Base-by-base conservation (phyloP, 495 filamentous ascomycete species). In the Aspergillus funiculosus region DNA sequence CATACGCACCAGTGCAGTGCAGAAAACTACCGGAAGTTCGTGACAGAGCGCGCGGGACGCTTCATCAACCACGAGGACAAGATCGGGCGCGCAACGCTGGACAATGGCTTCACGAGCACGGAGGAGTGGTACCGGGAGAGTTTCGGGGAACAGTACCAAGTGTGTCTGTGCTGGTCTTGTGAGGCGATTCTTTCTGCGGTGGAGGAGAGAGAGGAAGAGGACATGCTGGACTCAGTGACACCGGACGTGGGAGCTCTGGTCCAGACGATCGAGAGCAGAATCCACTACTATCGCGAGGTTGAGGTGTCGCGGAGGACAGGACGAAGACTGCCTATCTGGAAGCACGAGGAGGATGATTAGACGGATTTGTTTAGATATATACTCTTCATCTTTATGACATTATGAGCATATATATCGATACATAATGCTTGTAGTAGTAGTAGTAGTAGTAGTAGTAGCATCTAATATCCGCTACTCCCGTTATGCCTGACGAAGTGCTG, bases 1-100 rank as follows among this genome's bases (percentile, higher is more conserved):
- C 48, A 45, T 14, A 50, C 48, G 35, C 48, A 50, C 20, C 40
- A 44, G 34, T 50, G 48, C 36, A 50, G 40, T 15, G 48, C 48
- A 13, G 26, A 3, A 0, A 18, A n/a, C 1, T 50, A 50, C 8
- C 8, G 35, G n/a, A 14, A 7, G 8, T 50, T 31, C 9, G 41
- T 45, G 17, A 38, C 41, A 5, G 40, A 39, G 34, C 40, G 48
- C 3, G 41, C 26, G 0, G 48, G 40, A 0, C 25, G 40, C 13
- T 50, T 44, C 13, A 44, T 50, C 15, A 32, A 50, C 21, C 40
- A 50, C 20, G 48, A 50, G 1, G 48, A 50, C 29, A 44, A 45
- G 19, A 48, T 29, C 30, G 37, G 46, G 8, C 46, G 38, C 2
- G 28, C 21, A 17, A 48, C 38, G 8, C 29, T 48, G 13, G 29